phyloP scores from a whole-genome alignment of 495 filamentous ascomycete species.

The Hypoxylon lienhwacheense region DNA sequence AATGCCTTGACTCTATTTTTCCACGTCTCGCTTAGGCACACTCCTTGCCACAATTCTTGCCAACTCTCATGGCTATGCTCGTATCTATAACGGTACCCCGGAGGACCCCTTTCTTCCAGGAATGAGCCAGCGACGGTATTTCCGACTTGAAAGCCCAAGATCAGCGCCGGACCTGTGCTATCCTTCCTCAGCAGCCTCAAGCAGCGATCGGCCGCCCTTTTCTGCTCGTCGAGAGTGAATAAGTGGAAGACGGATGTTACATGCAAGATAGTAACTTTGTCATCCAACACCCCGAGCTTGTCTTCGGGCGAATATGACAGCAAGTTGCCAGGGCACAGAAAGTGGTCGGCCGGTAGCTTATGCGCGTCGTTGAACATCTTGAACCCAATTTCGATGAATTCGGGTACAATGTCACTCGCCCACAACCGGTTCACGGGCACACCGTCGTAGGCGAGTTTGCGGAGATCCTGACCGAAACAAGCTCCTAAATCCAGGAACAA shows the following conservation, averaged over 20 bases:
- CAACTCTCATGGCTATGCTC: conserved; percentile 21
- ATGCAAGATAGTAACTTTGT: conserved; percentile 32
- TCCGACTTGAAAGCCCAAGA: conserved; percentile 37
- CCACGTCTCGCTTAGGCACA: conserved; percentile 15
- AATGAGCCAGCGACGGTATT: conserved; percentile 3
- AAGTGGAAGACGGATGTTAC: conserved; percentile 33
- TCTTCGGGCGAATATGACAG: conserved; percentile 20
- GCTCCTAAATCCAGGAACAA: conserved; percentile 55
- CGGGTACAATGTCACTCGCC: conserved; percentile 52
- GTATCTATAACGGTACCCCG: conserved; percentile 11
- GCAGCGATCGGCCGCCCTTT: conserved; percentile 22
- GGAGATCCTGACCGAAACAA: conserved; percentile 56
- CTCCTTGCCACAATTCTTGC: conserved; percentile 30
- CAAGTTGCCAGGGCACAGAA: conserved; percentile 38
- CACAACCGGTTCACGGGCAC: conserved; percentile 45
- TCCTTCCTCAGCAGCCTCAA: conserved; percentile 36
- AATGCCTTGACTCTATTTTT: conserved; percentile 15
- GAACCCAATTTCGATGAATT: conserved; percentile 56
- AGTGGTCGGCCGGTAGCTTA: conserved; percentile 47
- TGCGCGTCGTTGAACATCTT: conserved; percentile 42
- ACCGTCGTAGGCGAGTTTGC: conserved; percentile 51
- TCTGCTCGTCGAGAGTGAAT: conserved; percentile 33
- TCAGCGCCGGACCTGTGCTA: conserved; percentile 21
- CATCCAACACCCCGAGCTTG: conserved; percentile 12
- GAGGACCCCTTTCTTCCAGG: background rate